Evolutionary conservation across 176 grass and related monocot species (phyloP), one percentile per base, ranked within the genome.

Genomic region (Paspalum notatum): DNA sequence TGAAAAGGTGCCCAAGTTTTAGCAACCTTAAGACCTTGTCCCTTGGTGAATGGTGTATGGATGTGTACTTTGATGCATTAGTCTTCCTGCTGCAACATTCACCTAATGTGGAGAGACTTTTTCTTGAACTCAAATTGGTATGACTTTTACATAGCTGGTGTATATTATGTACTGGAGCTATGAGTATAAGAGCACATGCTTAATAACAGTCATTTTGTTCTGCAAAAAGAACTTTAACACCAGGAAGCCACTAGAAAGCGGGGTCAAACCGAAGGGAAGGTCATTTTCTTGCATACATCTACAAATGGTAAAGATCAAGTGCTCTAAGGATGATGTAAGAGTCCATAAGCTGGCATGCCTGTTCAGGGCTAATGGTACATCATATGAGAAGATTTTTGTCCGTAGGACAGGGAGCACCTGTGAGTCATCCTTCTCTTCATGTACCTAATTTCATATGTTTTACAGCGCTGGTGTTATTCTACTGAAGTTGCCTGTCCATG

Each of bases 11-110:
- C 40, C 83, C 83, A 78, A 78, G 44, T 70, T 78, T 78, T 71
- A 78, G 32, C 24, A 85, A 78, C 25, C 18, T 85, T 65, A 85
- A 85, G 74, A 85, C 45, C 9, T 62, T 85, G 32, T 59, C 74
- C 65, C 83, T 85, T 71, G 83, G 74, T 42, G 83, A 85, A 25
- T 85, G 83, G 83, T 84, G 82, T 60, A 77, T 84, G 15, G 83
- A 32, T 85, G 74, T 54, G 78, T n/a, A 68, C 16, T 85, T 85
- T 16, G 66, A 62, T 58, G 21, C 49, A 51, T 40, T 85, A 71
- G 1, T 85, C 52, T 17, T 7, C 43, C 69, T 85, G 15, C 54
- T 85, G 22, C 73, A 85, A 32, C 64, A 71, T 78, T 52, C 74
- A 42, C 83, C 83, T 52, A 71, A 78, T 42, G 8, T 85, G 66